Evolutionary conservation across 495 filamentous ascomycete genomes (phyloP), one percentile per base, ranked within the genome.

Genomic region (Amphirosellinia nigrospora): DNA sequence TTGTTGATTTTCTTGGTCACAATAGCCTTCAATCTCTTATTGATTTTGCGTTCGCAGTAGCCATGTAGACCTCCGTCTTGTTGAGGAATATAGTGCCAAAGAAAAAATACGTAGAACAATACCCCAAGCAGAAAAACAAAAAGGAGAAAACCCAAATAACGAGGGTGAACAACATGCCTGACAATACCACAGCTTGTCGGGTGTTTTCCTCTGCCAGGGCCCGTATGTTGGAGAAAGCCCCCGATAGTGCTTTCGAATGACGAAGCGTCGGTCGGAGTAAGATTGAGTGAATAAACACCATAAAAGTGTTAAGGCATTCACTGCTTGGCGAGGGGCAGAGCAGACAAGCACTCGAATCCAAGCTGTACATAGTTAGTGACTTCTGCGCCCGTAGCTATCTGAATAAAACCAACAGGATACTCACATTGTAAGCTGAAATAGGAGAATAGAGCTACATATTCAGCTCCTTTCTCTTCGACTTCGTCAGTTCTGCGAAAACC

Each of bases 401-500:
- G n/a, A 55, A 34, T 21, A 21, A 23, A 34, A 38, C 5, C 19
- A 48, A 45, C 34, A 43, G 30, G 34, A 19, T 32, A 78, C 88
- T 82, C 78, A 93, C 93, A 90, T 82, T 98, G 91, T 78, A 98
- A 98, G 21, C 91, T 91, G 79, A 98, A 99, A 75, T 97, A 97
- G 38, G 93, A 91, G 75, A 97, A 97, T 3, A 99, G 85, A 13
- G 94, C 96, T 48, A 97, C 85, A 77, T 97, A 97, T 78, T 98
- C 95, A 36, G 89, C 88, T 13, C 94, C 93, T 78, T 97, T 95
- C 77, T 95, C 77, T 91, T 94, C 79, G 91, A 93, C 77, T 95
- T 94, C 1, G 96, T 97, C 80, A 99, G 82, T 72, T 93, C 92
- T 7, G 94, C 89, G 76, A 97, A 99, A 55, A 99, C 94, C 21